Conservation (phyloP, 805 yeast genomes). For the Yarrowia osloensis region DNA sequence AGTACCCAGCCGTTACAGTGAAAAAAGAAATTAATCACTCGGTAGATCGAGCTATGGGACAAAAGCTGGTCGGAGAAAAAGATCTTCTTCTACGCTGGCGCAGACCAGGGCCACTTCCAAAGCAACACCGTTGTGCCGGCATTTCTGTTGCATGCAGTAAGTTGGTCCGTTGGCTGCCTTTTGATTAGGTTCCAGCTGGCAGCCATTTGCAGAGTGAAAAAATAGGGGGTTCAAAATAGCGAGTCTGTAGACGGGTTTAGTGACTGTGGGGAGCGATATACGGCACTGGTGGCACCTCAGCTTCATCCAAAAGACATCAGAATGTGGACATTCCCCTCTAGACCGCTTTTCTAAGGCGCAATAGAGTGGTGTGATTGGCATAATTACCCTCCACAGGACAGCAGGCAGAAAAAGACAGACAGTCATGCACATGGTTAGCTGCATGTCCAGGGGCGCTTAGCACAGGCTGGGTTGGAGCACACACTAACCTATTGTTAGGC, state of each 20-base stretch:
- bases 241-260: not conserved
- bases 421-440: slow-evolving; percentile 16
- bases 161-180: slow-evolving; percentile 25
- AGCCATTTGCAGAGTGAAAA: slow-evolving; percentile 5
- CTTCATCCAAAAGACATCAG: no score
- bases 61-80: no score
- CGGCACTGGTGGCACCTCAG: no score
- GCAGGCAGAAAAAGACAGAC: not conserved
- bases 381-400: not conserved
- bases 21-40: no score
- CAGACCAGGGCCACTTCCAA: not conserved
- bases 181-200: slow-evolving; percentile 23
- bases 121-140: slow-evolving; percentile 16
- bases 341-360: not conserved
- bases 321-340: not conserved
- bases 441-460: slow-evolving; percentile 29
- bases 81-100: no score
- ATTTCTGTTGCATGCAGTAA: slow-evolving; percentile 25
- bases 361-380: not conserved
- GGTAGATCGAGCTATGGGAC: no score
- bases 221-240: slow-evolving; percentile 4
- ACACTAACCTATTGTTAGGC: not conserved
- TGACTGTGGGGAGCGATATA: not conserved
- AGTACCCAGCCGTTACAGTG: no score
- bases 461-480: not conserved